Base-by-base conservation (phyloP, 192 early-diverging fungal genomes). In the Coemansia sp. region DNA sequence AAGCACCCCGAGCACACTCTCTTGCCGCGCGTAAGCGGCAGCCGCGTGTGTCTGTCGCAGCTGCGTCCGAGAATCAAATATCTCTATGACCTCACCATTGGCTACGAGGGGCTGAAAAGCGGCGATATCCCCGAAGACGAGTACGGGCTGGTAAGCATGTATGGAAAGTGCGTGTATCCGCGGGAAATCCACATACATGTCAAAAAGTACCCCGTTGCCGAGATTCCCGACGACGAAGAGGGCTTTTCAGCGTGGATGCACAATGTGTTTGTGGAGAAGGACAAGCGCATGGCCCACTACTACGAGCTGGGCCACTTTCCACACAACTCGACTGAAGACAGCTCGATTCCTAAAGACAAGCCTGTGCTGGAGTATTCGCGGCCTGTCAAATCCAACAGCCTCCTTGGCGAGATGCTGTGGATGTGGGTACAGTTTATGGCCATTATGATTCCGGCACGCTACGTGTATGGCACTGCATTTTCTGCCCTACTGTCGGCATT, bases 41-140 rank as follows among this genome's bases (percentile, higher is more conserved):
- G 93, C 32, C 86, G 84, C 60, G 85, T 91, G 58, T 90, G 87
- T 57, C 72, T 88, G 53, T 82, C 87, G 55, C 78, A 84, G 56
- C 80, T 97, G 37, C 84, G 84, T 9, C 81, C 83, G 51, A 78
- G 86, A 4, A 76, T 90, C 17, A 82, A 87, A 37, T 90, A 92
- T 62, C 39, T 98, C 12, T 95, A 90, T 62, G 95, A 98, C 70
- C 60, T 94, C 5, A 95, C 97, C 2, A 85, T 98, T 12, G 97
- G 91, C 9, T 94, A 95, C 65, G 84, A 88, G 60, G 92, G 93
- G 1, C 71, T 96, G 12, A 73, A 72, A 15, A 67, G 75, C 21
- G 89, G 84, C 8, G 84, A 93, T 61, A 88, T 90, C 55, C 93
- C 94, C 0, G 91, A 95, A 63, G 89, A 95, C 51, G 81, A 88